A percentile compares a stretch with the other conserved stretches of the same genome.
Conservation (phyloP, 78 protist species). For the Planoprotostelium fungivorum region DNA sequence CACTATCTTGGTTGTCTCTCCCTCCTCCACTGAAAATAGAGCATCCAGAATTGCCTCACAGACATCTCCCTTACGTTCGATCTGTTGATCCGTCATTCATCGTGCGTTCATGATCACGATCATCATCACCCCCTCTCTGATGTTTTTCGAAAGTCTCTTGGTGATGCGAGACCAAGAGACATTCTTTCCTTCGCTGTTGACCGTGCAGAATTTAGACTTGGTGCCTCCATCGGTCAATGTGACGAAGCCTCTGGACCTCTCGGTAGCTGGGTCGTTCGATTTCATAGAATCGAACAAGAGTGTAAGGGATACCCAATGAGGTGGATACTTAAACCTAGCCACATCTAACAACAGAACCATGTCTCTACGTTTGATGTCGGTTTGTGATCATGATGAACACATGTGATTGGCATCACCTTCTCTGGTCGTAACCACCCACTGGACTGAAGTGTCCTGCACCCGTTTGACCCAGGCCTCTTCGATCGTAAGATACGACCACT, state of each 20-base stretch:
- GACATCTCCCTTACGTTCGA: neutral
- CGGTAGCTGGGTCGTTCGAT: constrained; percentile 13
- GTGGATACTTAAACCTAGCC: constrained; percentile 79
- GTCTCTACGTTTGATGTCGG: constrained; percentile 8
- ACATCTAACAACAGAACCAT: constrained; percentile 64
- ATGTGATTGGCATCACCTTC: neutral
- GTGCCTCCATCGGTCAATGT: neutral
- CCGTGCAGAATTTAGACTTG: neutral
- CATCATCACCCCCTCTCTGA: neutral
- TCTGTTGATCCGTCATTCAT: no score
- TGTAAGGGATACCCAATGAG: constrained; percentile 58
- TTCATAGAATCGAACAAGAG: constrained; percentile 22
- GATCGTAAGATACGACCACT: constrained; percentile 16
- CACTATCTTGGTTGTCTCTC: no score
- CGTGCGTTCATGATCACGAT: no score
- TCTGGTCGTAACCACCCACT: constrained; percentile 53
- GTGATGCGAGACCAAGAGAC: neutral
- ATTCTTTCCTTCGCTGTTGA: neutral
- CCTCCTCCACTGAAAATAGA: neutral
- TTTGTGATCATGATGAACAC: neutral
- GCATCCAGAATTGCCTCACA: neutral
- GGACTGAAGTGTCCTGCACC: constrained; percentile 78
- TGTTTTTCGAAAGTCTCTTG: neutral
- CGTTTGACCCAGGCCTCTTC: constrained; percentile 60
- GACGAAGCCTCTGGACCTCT: constrained; percentile 25